Conservation (phyloP, 2,329 filamentous ascomycete genomes). For the Epichloe glyceriae region DNA sequence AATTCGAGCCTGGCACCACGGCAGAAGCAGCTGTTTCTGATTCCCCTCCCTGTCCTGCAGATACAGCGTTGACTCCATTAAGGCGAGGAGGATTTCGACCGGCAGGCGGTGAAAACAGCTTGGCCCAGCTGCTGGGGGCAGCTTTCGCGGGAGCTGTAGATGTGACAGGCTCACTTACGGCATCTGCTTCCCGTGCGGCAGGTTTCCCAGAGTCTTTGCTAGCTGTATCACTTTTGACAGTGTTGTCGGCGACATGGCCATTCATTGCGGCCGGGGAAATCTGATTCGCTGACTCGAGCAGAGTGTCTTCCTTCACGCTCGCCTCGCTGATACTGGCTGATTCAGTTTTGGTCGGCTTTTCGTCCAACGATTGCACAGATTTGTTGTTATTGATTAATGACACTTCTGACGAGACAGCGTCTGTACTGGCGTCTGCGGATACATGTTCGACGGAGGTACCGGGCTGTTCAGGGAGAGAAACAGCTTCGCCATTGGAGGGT, state of each 20-base stretch:
- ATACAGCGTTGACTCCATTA: conserved; percentile 15
- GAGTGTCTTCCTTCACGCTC: background rate
- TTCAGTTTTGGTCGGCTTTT: background rate
- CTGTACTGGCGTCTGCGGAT: background rate
- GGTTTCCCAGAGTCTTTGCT: conserved; percentile 14
- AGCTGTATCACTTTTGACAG: conserved; percentile 5
- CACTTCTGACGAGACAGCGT: background rate
- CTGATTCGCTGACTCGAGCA: background rate
- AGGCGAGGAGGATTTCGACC: conserved; percentile 9
- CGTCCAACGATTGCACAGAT: background rate
- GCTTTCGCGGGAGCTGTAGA: conserved; percentile 15
- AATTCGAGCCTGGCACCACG: conserved; percentile 18
- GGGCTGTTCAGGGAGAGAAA: conserved; percentile 31
- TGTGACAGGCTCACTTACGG: conserved; percentile 7
- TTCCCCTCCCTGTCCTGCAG: conserved; percentile 14
- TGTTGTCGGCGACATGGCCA: background rate
- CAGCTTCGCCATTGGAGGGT: conserved; percentile 21
- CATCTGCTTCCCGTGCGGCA: conserved; percentile 8
- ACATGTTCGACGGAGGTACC: conserved; percentile 17
- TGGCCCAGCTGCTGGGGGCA: conserved; percentile 27
- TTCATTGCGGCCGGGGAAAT: background rate
- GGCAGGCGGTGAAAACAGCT: conserved; percentile 23
- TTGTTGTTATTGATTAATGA: conserved; percentile 3
- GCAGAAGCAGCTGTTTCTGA: conserved; percentile 6
- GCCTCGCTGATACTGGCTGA: background rate